A percentile compares a stretch with the other conserved stretches of the same genome.
These are phyloP conservation scores for Penicillium vulpinum DNA, from an alignment of 2,329 filamentous ascomycete genomes.

Conservation along the genomic window DNA sequence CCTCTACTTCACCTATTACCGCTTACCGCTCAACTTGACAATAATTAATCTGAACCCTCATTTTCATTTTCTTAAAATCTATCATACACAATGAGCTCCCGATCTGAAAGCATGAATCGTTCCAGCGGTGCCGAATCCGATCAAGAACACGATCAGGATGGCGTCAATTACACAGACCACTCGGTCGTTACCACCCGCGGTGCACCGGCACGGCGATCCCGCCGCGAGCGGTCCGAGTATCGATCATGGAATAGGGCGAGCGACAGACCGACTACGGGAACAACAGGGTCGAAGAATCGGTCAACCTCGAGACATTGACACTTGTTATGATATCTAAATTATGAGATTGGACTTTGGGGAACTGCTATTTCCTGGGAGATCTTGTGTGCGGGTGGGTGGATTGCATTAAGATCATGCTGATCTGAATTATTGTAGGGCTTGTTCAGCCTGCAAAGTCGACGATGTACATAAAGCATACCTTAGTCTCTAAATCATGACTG, in stretches of 20 bases:
- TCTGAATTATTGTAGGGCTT: neutral
- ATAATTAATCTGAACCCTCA: neutral
- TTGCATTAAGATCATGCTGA: too few species aligned
- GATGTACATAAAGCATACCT: neutral
- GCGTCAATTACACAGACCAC: slow-evolving; percentile 1
- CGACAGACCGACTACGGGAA: neutral
- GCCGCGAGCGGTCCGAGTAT: slow-evolving; percentile 1
- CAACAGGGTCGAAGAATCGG: slow-evolving; percentile 1
- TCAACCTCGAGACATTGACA: slow-evolving; percentile 3
- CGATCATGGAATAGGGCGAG: neutral
- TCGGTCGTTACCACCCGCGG: slow-evolving; percentile 5
- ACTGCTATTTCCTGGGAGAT: neutral
- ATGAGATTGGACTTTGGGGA: neutral
- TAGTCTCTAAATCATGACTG: neutral
- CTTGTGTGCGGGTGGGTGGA: too few species aligned
- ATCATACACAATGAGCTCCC: neutral
- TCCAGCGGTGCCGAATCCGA: neutral
- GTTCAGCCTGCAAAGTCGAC: neutral
- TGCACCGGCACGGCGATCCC: slow-evolving; percentile 4
- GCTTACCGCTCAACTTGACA: neutral
- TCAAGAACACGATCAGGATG: neutral
- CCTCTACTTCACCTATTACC: neutral
- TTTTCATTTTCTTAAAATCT: neutral
- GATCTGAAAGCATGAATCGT: neutral
- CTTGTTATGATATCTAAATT: neutral